Evolutionary conservation across 2,329 filamentous ascomycete species (phyloP).

Genomic region (Claviceps lovelessii): DNA sequence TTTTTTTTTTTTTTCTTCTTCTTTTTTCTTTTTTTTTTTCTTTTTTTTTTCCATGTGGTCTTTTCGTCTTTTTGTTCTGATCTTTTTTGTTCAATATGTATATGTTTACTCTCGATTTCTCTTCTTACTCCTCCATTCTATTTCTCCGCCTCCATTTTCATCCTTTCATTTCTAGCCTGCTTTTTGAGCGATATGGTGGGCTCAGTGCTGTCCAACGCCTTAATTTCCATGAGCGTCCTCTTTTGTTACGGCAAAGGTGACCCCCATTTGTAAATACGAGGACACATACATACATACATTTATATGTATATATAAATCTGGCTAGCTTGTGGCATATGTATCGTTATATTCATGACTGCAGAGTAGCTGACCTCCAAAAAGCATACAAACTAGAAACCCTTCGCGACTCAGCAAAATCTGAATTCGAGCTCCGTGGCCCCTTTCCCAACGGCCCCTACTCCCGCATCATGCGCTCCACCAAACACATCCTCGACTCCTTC

Average conservation of each 20-base stretch:
- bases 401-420: conserved; percentile 57
- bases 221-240: background rate
- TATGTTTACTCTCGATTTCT: background rate
- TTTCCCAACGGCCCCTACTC: conserved; percentile 65
- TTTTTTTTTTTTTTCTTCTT: background rate
- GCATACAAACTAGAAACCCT: conserved; percentile 59
- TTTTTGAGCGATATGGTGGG: too few species aligned
- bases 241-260: too few species aligned
- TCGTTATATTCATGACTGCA: too few species aligned
- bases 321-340: too few species aligned
- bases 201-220: background rate
- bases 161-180: background rate
- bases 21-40: background rate
- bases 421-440: conserved; percentile 78
- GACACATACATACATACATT: too few species aligned
- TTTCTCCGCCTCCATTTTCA: too few species aligned
- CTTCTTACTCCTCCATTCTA: too few species aligned
- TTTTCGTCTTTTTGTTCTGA: background rate
- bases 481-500: conserved; percentile 79
- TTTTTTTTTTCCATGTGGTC: background rate
- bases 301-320: too few species aligned
- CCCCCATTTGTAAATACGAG: too few species aligned
- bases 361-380: conserved; percentile 7
- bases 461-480: conserved; percentile 64
- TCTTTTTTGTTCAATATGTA: background rate